Percentiles rank a stretch among this genome's conserved stretches.
Conservation (phyloP, 2,329 filamentous ascomycete species). For the Aureobasidium namibiae region DNA sequence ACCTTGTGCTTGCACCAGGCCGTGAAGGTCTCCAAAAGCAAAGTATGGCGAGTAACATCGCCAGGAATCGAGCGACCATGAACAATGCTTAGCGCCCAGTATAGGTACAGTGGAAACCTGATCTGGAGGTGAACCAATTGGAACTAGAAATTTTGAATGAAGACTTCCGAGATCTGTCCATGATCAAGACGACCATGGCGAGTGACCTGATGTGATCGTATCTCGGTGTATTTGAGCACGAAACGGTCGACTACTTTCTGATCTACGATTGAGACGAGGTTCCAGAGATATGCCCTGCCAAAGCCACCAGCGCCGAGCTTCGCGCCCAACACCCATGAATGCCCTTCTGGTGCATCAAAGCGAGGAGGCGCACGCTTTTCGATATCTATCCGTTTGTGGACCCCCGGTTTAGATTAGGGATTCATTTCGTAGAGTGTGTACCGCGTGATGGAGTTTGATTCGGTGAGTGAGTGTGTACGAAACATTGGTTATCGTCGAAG, state of each 20-base stretch:
- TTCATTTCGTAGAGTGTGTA: background rate
- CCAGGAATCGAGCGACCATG: background rate
- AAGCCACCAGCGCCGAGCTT: background rate
- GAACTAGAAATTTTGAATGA: background rate
- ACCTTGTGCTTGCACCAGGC: background rate
- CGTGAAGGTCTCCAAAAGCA: background rate
- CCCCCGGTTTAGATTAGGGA: background rate
- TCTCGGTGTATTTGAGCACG: background rate
- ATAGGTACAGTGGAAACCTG: background rate
- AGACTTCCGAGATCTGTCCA: background rate
- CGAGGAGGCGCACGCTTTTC: background rate
- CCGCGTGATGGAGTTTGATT: too few species aligned
- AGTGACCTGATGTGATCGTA: background rate
- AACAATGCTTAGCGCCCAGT: background rate
- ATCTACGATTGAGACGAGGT: background rate
- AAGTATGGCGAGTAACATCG: background rate
- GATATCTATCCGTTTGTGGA: background rate
- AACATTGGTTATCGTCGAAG: too few species aligned
- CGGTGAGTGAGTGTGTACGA: too few species aligned
- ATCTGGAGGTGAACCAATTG: background rate
- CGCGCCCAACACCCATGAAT: background rate
- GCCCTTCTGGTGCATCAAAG: background rate
- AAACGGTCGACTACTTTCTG: background rate
- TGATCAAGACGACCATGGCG: background rate
- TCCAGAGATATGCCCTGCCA: slow-evolving; percentile 5